Conservation (phyloP, 306 rosid species). For the Cyclanthera cordifolia region DNA sequence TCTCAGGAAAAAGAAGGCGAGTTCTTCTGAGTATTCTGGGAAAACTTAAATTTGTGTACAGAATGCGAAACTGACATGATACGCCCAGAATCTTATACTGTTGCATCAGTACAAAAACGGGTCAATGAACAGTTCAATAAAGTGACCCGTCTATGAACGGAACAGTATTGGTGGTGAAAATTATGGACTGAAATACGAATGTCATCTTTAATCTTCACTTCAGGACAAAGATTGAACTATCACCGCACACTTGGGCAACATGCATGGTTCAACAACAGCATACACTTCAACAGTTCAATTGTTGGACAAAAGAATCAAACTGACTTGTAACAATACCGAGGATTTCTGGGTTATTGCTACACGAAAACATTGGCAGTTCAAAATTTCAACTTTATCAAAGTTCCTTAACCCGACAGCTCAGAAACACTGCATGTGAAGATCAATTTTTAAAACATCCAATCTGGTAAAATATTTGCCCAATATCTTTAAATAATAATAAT, state of each 20-base stretch:
- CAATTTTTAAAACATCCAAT: not conserved
- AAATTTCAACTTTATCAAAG: not conserved
- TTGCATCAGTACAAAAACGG: not conserved
- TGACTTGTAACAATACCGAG: not conserved
- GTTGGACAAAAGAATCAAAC: not conserved
- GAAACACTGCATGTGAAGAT: not conserved
- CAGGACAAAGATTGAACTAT: not conserved
- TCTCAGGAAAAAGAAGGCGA: not conserved
- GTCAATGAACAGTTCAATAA: slow-evolving; percentile 1
- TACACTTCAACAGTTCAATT: not conserved
- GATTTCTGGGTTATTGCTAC: slow-evolving; percentile 1
- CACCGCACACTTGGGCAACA: not conserved
- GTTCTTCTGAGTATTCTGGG: not conserved
- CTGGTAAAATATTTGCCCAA: not conserved
- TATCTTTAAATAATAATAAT: too few species aligned
- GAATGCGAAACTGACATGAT: slow-evolving; percentile 2
- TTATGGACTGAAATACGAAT: not conserved
- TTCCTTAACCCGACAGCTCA: not conserved
- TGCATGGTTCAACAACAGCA: slow-evolving; percentile 7
- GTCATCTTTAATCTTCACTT: not conserved
- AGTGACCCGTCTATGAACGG: not conserved
- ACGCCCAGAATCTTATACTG: not conserved
- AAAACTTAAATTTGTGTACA: not conserved
- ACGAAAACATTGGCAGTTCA: not conserved
- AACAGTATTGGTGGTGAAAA: not conserved